Evolutionary conservation across 2,329 filamentous ascomycete species (phyloP).

Genomic region (Aspergillus sp.): DNA sequence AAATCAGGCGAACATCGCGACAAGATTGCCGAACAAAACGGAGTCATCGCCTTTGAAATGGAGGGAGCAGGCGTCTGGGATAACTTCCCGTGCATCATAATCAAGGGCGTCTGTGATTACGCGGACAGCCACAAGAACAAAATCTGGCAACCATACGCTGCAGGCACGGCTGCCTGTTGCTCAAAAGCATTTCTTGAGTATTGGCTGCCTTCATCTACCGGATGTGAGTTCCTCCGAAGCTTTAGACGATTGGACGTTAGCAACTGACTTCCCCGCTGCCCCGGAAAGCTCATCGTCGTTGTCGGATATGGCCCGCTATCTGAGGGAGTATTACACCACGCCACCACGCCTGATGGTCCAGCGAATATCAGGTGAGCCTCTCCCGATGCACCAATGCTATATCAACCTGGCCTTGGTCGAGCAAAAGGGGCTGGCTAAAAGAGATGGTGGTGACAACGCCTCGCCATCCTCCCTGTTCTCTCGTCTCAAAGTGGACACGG

Average conservation of each 20-base stretch:
- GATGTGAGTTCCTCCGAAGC: not conserved
- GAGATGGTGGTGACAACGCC: not conserved
- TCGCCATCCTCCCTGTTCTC: not conserved
- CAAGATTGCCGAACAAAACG: not conserved
- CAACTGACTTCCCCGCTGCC: not conserved
- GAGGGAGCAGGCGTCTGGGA: conserved; percentile 9
- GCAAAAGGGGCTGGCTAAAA: too few species aligned
- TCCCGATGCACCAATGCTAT: conserved; percentile 44
- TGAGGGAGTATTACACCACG: conserved; percentile 18
- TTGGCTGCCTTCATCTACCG: not conserved
- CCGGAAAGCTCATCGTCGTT: not conserved
- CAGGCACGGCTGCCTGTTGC: conserved; percentile 9
- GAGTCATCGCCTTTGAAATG: conserved; percentile 23
- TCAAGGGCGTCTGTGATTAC: conserved; percentile 24
- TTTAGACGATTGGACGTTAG: not conserved
- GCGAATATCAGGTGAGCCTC: conserved; percentile 38
- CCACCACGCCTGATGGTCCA: conserved; percentile 33
- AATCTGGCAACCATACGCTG: conserved; percentile 23
- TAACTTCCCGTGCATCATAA: conserved; percentile 7
- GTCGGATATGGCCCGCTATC: not conserved
- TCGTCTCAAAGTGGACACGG: not conserved
- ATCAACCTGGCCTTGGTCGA: conserved; percentile 38
- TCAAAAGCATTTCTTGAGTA: conserved; percentile 11
- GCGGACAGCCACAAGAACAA: conserved; percentile 28
- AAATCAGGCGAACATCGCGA: conserved; percentile 18